Evolutionary conservation across 2,329 filamentous ascomycete species (phyloP).

Genomic region (Colletotrichum acutatum): DNA sequence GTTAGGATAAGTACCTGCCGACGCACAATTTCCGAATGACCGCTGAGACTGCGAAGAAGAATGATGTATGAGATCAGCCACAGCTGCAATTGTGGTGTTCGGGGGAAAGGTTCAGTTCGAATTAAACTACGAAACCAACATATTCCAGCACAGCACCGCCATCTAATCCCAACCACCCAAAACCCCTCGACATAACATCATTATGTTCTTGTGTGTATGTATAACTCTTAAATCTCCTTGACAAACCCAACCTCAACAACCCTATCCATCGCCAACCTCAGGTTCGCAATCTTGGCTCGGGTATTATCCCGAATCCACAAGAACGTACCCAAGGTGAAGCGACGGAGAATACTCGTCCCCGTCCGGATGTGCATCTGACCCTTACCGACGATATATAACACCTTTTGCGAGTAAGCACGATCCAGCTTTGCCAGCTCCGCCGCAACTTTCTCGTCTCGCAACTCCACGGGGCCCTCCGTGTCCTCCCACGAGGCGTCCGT

Average conservation of each 20-base stretch:
- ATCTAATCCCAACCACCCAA: background rate
- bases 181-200: background rate
- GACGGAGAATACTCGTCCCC: constrained; percentile 54
- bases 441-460: constrained; percentile 40
- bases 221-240: constrained; percentile 64
- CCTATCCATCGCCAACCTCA: constrained; percentile 68
- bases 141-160: background rate
- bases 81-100: too few relatives aligned
- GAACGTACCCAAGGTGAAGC: constrained; percentile 63
- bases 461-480: constrained; percentile 34
- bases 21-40: too few relatives aligned
- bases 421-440: constrained; percentile 57
- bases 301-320: constrained; percentile 75
- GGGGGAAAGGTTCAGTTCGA: background rate
- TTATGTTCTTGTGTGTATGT: background rate
- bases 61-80: too few relatives aligned
- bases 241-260: constrained; percentile 77
- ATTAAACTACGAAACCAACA: background rate
- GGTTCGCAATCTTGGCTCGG: constrained; percentile 72
- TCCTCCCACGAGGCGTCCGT: constrained; percentile 6
- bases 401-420: constrained; percentile 57
- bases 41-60: too few relatives aligned
- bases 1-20: too few relatives aligned
- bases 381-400: constrained; percentile 70
- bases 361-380: constrained; percentile 65